A percentile compares a stretch with the other conserved stretches of the same genome.
Conservation (phyloP, 139 green algal genomes). For the Astrephomene gubernaculifera region DNA sequence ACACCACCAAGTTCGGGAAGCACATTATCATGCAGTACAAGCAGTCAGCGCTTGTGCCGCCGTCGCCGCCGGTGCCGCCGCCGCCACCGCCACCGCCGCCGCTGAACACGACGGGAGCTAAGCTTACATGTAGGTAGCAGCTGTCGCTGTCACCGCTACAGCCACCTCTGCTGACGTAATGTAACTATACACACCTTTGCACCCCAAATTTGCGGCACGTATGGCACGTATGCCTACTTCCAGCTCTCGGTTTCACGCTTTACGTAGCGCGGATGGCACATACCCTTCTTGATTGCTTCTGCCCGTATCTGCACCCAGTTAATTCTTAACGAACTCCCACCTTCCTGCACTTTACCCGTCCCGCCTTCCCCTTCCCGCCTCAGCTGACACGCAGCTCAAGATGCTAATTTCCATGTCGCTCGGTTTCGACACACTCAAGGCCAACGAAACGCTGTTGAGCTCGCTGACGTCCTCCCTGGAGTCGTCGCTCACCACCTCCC, state of each 20-base stretch:
- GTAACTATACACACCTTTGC: too few species aligned
- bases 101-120: neutral
- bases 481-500: neutral
- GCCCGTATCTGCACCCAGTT: too few species aligned
- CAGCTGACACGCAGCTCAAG: neutral
- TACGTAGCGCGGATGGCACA: too few species aligned
- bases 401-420: neutral
- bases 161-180: too few species aligned
- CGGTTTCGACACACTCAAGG: neutral
- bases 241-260: too few species aligned
- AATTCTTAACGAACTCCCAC: too few species aligned
- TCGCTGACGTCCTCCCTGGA: neutral
- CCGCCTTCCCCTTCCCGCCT: neutral
- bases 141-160: too few species aligned
- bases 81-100: neutral
- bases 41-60: neutral
- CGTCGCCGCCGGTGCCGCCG: conserved; percentile 5
- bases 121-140: neutral
- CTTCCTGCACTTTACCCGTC: too few species aligned
- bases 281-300: too few species aligned
- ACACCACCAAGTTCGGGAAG: conserved; percentile 28
- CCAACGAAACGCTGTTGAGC: neutral
- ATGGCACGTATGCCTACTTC: too few species aligned
- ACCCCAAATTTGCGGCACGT: too few species aligned
- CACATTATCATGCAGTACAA: conserved; percentile 41